Percentiles rank a stretch among this genome's conserved stretches.
phyloP scores from a whole-genome alignment of 2,329 filamentous ascomycete genomes.

The Nothomitra cinnamomea region DNA sequence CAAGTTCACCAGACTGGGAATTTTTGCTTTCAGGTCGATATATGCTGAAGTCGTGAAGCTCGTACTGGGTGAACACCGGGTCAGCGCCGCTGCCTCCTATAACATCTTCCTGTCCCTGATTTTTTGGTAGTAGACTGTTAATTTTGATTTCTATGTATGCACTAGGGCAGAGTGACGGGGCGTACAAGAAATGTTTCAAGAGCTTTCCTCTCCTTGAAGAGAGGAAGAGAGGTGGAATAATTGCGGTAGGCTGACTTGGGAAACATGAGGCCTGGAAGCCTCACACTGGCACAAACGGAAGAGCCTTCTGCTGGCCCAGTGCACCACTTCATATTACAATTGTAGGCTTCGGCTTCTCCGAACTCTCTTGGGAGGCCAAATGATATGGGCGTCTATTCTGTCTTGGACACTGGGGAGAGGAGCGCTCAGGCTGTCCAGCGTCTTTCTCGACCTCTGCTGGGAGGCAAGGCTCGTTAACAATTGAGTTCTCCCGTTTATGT shows the following conservation, averaged over 20 bases:
- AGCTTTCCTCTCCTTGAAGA: not conserved
- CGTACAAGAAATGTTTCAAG: constrained; percentile 2
- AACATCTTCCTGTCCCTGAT: not conserved
- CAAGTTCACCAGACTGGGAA: constrained; percentile 31
- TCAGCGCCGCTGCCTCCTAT: too few relatives aligned
- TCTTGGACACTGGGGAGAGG: too few relatives aligned
- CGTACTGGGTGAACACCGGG: constrained; percentile 25
- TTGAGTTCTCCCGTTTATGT: too few relatives aligned
- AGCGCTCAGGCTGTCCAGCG: too few relatives aligned
- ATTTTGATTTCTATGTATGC: not conserved
- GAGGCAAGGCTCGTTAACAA: too few relatives aligned
- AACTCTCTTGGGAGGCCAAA: too few relatives aligned
- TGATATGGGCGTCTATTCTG: too few relatives aligned
- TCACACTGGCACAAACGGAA: not conserved
- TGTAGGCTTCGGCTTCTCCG: too few relatives aligned
- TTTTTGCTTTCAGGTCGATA: constrained; percentile 27
- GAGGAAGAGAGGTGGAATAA: not conserved
- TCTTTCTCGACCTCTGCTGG: too few relatives aligned
- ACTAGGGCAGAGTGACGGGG: not conserved
- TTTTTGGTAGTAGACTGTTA: not conserved
- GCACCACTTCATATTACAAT: too few relatives aligned
- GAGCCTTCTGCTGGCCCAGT: too few relatives aligned
- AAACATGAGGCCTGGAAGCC: not conserved
- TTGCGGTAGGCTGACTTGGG: not conserved
- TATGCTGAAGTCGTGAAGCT: constrained; percentile 40